These are phyloP conservation scores for Sechiopsis laciniata DNA, from an alignment of 306 rosid genomes.

Conservation along the genomic window DNA sequence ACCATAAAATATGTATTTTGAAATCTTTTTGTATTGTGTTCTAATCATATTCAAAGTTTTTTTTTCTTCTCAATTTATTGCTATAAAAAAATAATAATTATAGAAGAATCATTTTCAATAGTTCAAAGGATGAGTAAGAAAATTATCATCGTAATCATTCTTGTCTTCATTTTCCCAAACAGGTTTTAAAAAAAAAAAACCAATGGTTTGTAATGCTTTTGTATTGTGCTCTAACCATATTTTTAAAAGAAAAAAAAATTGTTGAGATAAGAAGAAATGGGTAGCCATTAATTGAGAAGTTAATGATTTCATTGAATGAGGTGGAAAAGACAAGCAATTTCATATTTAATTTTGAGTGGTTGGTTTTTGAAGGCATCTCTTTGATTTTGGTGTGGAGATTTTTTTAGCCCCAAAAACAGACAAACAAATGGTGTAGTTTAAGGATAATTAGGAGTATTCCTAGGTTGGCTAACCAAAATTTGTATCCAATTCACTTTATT, in stretches of 20 bases:
- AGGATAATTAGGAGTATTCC: background rate
- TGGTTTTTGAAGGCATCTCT: background rate
- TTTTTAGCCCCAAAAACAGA: background rate
- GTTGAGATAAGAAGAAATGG: background rate
- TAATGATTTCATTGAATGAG: background rate
- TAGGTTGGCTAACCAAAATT: background rate
- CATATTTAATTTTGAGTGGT: background rate
- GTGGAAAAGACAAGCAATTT: background rate
- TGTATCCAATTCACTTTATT: background rate
- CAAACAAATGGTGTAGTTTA: background rate
- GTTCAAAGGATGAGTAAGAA: no score
- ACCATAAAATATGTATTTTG: no score
- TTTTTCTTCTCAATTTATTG: no score
- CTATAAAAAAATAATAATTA: no score
- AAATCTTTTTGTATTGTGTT: no score
- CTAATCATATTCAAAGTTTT: no score
- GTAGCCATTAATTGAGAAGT: conserved; percentile 11
- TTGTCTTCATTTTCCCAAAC: no score
- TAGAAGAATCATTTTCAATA: no score
- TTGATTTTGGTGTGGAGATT: background rate
- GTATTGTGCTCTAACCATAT: conserved; percentile 1
- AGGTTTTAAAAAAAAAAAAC: no score
- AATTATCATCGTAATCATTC: no score
- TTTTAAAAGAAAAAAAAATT: background rate
- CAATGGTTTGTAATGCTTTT: background rate